A percentile compares a stretch with the other conserved stretches of the same genome.
Conservation (phyloP, 495 filamentous ascomycete genomes). For the Jackrogersella multiformis region DNA sequence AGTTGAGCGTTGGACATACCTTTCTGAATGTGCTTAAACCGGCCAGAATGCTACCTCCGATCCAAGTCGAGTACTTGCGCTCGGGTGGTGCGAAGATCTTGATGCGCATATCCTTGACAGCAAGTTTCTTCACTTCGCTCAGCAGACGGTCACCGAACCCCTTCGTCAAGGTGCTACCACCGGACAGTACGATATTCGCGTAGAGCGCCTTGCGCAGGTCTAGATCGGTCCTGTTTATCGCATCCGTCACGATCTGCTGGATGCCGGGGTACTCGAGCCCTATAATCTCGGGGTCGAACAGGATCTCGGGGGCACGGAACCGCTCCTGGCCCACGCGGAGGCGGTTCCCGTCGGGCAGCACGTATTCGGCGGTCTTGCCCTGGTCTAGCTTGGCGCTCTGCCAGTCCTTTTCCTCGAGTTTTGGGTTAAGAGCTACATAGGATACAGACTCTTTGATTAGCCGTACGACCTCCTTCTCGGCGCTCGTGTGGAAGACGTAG, state of each 20-base stretch:
- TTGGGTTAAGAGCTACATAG: conserved; percentile 92
- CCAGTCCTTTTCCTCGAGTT: conserved; percentile 97
- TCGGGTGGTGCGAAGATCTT: conserved; percentile 98
- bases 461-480: conserved; percentile 96
- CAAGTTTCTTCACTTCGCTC: conserved; percentile 88
- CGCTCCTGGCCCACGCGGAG: conserved; percentile 65
- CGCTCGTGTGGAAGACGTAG: conserved; percentile 95
- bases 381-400: conserved; percentile 67
- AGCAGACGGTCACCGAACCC: conserved; percentile 96
- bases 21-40: conserved; percentile 98
- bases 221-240: conserved; percentile 96
- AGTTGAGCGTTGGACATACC: conserved; percentile 60
- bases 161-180: conserved; percentile 84
- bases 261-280: conserved; percentile 97
- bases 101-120: conserved; percentile 98
- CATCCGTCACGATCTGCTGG: conserved; percentile 96
- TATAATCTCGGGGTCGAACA: conserved; percentile 97
- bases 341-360: conserved; percentile 84
- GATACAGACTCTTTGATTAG: conserved; percentile 95
- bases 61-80: conserved; percentile 98
- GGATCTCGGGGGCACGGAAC: conserved; percentile 94
- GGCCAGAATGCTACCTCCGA: conserved; percentile 96
- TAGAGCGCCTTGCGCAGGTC: conserved; percentile 94
- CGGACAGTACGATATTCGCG: conserved; percentile 95
- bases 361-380: conserved; percentile 82